phyloP scores from a whole-genome alignment of 1,284 basidiomycete genomes.

The Uromyces viciae-fabae region DNA sequence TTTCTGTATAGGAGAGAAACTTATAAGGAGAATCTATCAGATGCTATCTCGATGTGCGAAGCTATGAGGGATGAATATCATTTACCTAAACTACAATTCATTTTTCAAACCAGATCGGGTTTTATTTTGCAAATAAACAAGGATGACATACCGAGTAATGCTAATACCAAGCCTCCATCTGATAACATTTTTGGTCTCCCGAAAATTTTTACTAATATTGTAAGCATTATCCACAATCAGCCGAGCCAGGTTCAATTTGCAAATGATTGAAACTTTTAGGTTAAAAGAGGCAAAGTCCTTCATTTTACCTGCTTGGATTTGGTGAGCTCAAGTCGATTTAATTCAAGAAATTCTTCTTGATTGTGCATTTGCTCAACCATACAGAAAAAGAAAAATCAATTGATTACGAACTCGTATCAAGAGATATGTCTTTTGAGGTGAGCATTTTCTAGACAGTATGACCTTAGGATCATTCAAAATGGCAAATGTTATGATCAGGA shows the following conservation, averaged over 20 bases:
- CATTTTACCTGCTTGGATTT: constrained; percentile 51
- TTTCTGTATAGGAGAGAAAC: constrained; percentile 31
- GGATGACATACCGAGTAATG: constrained; percentile 48
- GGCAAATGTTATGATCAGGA: no score
- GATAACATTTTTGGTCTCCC: constrained; percentile 32
- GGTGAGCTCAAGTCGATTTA: constrained; percentile 30
- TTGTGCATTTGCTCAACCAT: not conserved
- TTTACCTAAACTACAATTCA: constrained; percentile 46
- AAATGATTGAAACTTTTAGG: constrained; percentile 31
- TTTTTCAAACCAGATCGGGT: constrained; percentile 46
- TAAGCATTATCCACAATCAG: constrained; percentile 9
- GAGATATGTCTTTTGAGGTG: constrained; percentile 50
- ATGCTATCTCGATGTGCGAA: constrained; percentile 47
- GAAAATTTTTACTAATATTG: constrained; percentile 49
- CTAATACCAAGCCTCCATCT: not conserved
- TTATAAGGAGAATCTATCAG: constrained; percentile 48
- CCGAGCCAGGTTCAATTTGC: not conserved
- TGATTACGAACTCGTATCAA: constrained; percentile 49
- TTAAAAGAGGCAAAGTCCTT: constrained; percentile 50
- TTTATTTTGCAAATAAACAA: constrained; percentile 46
- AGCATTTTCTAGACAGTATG: not conserved
- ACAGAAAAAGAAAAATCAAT: constrained; percentile 50
- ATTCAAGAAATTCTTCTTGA: not conserved
- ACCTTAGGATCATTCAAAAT: not conserved
- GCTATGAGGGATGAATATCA: constrained; percentile 22